Conservation (phyloP, 2,329 filamentous ascomycete genomes). For the Ascochyta koolunga region DNA sequence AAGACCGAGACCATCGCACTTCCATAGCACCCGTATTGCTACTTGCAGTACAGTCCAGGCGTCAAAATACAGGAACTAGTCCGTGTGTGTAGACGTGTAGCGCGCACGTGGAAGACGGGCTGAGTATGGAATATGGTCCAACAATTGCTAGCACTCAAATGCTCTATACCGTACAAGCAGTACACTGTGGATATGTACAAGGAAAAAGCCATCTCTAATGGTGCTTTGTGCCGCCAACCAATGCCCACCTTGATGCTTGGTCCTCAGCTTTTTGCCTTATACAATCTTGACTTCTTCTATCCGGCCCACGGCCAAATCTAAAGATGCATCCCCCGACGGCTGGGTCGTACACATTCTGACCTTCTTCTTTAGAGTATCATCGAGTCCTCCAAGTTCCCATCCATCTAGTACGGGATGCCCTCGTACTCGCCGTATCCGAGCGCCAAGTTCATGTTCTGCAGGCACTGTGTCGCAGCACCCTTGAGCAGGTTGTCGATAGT, state of each 20-base stretch:
- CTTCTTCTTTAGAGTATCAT: not conserved
- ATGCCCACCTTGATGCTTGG: constrained; percentile 3
- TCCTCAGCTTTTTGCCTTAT: constrained; percentile 2
- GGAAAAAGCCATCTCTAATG: constrained; percentile 11
- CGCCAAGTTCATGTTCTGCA: constrained; percentile 96
- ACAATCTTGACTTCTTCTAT: constrained; percentile 4
- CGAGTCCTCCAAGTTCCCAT: not conserved
- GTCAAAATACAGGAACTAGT: not conserved
- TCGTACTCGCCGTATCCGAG: constrained; percentile 88
- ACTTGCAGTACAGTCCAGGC: not conserved
- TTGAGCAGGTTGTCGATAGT: constrained; percentile 95
- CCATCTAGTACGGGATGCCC: constrained; percentile 68
- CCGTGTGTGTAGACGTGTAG: not conserved
- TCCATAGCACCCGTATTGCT: not conserved
- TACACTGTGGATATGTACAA: constrained; percentile 19
- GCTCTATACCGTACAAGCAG: constrained; percentile 15
- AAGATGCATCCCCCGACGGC: constrained; percentile 1
- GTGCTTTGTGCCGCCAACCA: constrained; percentile 7
- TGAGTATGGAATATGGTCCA: constrained; percentile 5
- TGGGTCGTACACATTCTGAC: constrained; percentile 9
- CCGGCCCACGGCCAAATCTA: constrained; percentile 9
- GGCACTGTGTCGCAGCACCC: constrained; percentile 89
- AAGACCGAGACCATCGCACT: not conserved
- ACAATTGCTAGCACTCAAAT: constrained; percentile 5
- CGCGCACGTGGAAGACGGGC: not conserved